Base-by-base conservation (phyloP, 805 yeast species). In the Ogataea sp. region DNA sequence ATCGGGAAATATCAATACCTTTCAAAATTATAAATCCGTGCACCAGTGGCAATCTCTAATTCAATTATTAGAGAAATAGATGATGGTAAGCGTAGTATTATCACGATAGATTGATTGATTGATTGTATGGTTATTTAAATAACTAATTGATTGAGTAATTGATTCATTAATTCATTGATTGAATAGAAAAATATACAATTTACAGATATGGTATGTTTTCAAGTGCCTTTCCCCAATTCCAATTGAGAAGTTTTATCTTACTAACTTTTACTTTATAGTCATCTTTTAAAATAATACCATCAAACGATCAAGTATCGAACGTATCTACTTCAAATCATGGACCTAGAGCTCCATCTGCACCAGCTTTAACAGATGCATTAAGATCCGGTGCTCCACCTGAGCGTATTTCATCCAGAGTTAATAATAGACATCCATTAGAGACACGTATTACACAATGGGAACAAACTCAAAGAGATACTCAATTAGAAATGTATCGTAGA, bases 341-440 rank as follows among this genome's bases (percentile, higher is more conserved):
- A 3, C 70, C 69, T 13, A 62, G 72, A 0, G 83, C 88, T 4
- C 73, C 70, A 25, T 78, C 83, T 20, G 80, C 83, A 0, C 84
- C 84, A 23, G 80, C 78, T 2, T 62, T 83, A 38, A 85, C 78
- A 44, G 94, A 83, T 53, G 73, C 77, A 2, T 65, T 83, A 38
- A 75, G 83, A 58, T 67, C 75, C 2, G 76, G 73, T 40, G 73
- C 78, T 44, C 89, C 89, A 16, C 85, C 84, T 10, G 55, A 69
- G 32, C 70, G 69, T 30, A 60, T 78, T 39, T 67, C 80, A 9
- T 72, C 87, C 6, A 74, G 78, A 49, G 64, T 83, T 49, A 83
- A 82, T 55, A 75, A 77, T 51, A 77, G 83, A 59, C 98, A 93
- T 60, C 97, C 97, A 11, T 67, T 93, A 44, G 95, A 93, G 54